phyloP scores from a whole-genome alignment of 2,329 filamentous ascomycete genomes.

The Diaporthe helianthi region DNA sequence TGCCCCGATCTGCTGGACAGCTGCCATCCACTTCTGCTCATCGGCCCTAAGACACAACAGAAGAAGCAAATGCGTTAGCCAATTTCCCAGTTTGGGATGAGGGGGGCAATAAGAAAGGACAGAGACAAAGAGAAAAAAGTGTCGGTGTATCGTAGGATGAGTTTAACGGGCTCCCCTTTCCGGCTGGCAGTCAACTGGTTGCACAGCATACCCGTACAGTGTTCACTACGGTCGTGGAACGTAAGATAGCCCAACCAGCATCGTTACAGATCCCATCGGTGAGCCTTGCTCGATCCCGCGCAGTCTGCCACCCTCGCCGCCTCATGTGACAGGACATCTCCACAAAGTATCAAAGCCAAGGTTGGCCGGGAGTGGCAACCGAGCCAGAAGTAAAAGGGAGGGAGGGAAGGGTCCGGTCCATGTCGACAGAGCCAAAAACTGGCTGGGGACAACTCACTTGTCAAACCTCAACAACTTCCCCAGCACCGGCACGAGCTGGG shows the following conservation, averaged over 20 bases:
- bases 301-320: slow-evolving; percentile 3
- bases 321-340: background rate
- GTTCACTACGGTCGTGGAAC: slow-evolving; percentile 11
- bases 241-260: slow-evolving; percentile 2
- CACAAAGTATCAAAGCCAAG: background rate
- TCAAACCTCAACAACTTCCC: slow-evolving; percentile 80
- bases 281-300: slow-evolving; percentile 16
- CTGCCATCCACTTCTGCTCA: slow-evolving; percentile 86
- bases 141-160: slow-evolving; percentile 2
- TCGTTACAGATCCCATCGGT: background rate
- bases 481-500: slow-evolving; percentile 79
- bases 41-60: slow-evolving; percentile 56
- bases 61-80: slow-evolving; percentile 37
- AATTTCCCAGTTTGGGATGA: background rate
- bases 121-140: background rate
- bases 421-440: background rate
- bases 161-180: background rate
- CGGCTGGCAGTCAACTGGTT: slow-evolving; percentile 20
- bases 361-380: background rate
- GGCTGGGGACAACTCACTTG: slow-evolving; percentile 59
- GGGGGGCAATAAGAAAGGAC: background rate
- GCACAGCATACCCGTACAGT: slow-evolving; percentile 22
- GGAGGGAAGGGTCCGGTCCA: background rate
- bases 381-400: background rate
- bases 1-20: slow-evolving; percentile 63